These are phyloP conservation scores for Dactylellina leptospora DNA, from an alignment of 2,329 filamentous ascomycete species.

Conservation along the genomic window DNA sequence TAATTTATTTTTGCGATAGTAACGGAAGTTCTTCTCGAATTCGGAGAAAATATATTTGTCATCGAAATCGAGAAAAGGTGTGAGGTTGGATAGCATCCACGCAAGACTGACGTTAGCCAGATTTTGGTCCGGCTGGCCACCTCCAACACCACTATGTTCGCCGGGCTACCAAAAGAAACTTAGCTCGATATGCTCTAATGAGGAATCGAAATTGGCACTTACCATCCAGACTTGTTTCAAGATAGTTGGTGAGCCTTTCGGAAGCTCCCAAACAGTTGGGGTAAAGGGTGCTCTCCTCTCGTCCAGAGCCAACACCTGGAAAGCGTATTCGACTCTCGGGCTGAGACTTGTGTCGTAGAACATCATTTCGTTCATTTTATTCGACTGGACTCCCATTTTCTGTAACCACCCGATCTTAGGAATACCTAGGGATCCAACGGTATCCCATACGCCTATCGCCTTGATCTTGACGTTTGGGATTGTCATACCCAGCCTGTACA, in stretches of 20 bases:
- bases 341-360: conserved; percentile 68
- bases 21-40: conserved; percentile 35
- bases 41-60: conserved; percentile 36
- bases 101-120: conserved; percentile 37
- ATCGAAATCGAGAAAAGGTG: conserved; percentile 42
- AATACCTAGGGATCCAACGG: conserved; percentile 64
- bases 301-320: conserved; percentile 69
- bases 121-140: conserved; percentile 46
- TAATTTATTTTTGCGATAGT: conserved; percentile 28
- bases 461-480: conserved; percentile 62
- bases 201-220: neutral
- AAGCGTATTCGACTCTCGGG: conserved; percentile 67
- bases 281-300: conserved; percentile 67
- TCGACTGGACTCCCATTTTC: conserved; percentile 63
- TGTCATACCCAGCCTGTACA: conserved; percentile 46
- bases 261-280: conserved; percentile 67
- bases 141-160: conserved; percentile 41
- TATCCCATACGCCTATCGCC: conserved; percentile 67
- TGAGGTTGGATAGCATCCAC: conserved; percentile 46
- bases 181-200: neutral
- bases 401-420: conserved; percentile 63
- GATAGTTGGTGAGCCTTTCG: conserved; percentile 32
- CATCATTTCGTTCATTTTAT: conserved; percentile 62
- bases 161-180: conserved; percentile 23
- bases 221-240: conserved; percentile 50